Conservation (phyloP, 2,329 filamentous ascomycete species). For the Aspergillus sp. region DNA sequence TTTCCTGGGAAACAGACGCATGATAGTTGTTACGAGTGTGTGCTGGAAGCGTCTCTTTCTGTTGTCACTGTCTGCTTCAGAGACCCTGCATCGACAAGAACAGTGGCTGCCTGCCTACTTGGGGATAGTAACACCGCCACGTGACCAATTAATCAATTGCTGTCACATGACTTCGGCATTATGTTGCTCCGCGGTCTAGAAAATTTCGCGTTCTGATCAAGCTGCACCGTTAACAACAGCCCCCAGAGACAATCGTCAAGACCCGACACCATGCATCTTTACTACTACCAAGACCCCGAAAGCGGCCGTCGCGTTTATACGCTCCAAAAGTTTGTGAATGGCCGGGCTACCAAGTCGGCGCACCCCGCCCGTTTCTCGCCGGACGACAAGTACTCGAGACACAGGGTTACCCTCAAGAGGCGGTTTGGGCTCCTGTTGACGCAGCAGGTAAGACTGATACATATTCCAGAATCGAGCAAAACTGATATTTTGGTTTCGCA, state of each 20-base stretch:
- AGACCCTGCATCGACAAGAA: too few relatives aligned
- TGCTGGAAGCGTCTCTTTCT: too few relatives aligned
- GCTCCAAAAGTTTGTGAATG: conserved; percentile 68
- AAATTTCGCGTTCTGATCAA: not conserved
- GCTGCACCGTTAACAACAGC: too few relatives aligned
- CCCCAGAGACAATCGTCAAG: too few relatives aligned
- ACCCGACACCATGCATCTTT: not conserved
- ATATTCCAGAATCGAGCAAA: too few relatives aligned
- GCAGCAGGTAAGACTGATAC: conserved; percentile 52
- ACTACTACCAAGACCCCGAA: not conserved
- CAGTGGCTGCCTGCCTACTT: too few relatives aligned
- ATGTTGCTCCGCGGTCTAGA: not conserved
- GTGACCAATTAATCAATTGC: not conserved
- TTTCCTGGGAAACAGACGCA: too few relatives aligned
- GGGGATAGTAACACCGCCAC: too few relatives aligned
- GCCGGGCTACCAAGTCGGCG: conserved; percentile 87
- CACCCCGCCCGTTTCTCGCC: conserved; percentile 95
- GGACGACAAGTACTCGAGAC: conserved; percentile 94
- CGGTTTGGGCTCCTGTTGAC: conserved; percentile 81
- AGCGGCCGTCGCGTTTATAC: conserved; percentile 63
- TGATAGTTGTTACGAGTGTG: too few relatives aligned
- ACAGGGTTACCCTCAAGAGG: conserved; percentile 91
- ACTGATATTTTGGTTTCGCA: too few relatives aligned
- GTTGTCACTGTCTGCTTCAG: too few relatives aligned
- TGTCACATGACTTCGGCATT: not conserved